Evolutionary conservation across 2,329 filamentous ascomycete species (phyloP).

Genomic region (Fusarium pseudograminearum): DNA sequence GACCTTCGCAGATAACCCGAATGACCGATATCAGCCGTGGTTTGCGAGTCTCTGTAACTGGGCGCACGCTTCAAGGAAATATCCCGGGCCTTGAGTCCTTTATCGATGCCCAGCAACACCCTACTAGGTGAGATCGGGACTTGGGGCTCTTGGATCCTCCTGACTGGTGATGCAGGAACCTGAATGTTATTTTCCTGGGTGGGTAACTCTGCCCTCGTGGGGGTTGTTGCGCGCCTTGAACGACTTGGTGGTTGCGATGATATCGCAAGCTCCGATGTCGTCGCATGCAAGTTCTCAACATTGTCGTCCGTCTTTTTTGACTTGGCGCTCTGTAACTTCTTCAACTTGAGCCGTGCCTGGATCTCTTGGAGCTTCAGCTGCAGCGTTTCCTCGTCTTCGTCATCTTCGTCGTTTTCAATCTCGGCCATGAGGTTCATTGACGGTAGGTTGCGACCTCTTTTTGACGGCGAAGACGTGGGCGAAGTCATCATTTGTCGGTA

Average conservation of each 20-base stretch:
- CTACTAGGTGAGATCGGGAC: constrained; percentile 81
- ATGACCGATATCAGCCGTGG: constrained; percentile 31
- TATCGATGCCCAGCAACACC: constrained; percentile 87
- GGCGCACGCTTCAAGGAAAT: constrained; percentile 84
- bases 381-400: constrained; percentile 90
- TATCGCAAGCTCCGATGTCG: constrained; percentile 42
- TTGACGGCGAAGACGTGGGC: constrained; percentile 73
- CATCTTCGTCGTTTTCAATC: constrained; percentile 65
- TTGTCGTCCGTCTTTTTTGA: constrained; percentile 39
- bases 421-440: constrained; percentile 51
- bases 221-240: constrained; percentile 46
- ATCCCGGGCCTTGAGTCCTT: constrained; percentile 82
- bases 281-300: constrained; percentile 34
- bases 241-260: constrained; percentile 39
- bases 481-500: constrained; percentile 76
- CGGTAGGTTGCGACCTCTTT: constrained; percentile 41
- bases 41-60: constrained; percentile 53
- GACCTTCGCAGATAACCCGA: constrained; percentile 60
- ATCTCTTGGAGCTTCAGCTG: constrained; percentile 89
- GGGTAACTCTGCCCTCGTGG: constrained; percentile 40
- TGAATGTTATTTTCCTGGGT: constrained; percentile 65
- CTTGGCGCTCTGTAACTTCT: constrained; percentile 78
- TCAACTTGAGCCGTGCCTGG: constrained; percentile 86
- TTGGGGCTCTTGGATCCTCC: constrained; percentile 62
- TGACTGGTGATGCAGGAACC: constrained; percentile 81